Evolutionary conservation across 164 flowering plant species (phyloP), one percentile per base, ranked within the genome.

Genomic region (Aristolochia contorta): DNA sequence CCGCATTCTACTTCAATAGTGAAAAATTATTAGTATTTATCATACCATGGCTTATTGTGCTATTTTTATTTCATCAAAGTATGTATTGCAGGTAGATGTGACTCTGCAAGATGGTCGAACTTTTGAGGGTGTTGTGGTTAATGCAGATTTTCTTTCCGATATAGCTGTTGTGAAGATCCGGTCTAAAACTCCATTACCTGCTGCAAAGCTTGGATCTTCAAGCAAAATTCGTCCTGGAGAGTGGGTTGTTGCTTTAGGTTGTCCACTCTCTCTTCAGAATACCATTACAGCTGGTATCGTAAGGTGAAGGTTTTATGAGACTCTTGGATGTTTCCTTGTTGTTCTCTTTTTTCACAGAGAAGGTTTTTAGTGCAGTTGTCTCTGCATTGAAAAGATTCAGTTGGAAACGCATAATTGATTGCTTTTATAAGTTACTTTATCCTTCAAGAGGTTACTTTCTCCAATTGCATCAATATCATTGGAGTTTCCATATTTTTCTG

Each of bases 221-320:
- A 70, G 75, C 59, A 82, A 74, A 78, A 88, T 92, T 71, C 91
- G 88, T 47, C 96, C 98, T 41, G 98, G 98, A 49, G 98, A 92
- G 37, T 92, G 98, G 97, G 97, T 92, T 22, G 54, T 92, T 62
- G 83, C 97, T 18, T 53, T 92, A 82, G 98, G 98, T 13, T 87
- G 96, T 62, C 98, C 98, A 3, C 94, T 82, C 58, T 84, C 96
- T 56, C 84, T 92, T 63, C 98, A 92, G 71, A 92, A 92, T 69
- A 89, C 98, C 0, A 62, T 92, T n/a, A 92, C 98, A 47, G 87
- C 96, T 67, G 98, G 98, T 68, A 87, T 85, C 65, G 84, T 92
- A 37, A 92, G 98, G 98, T 89, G 71, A 6, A 1, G 43, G 8
- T 19, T 47, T 25, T 20, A n/a, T n/a, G n/a, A n/a, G n/a, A n/a